A percentile compares a stretch with the other conserved stretches of the same genome.
phyloP scores from a whole-genome alignment of 1,284 basidiomycete genomes.

The Ceratobasidium sp. region DNA sequence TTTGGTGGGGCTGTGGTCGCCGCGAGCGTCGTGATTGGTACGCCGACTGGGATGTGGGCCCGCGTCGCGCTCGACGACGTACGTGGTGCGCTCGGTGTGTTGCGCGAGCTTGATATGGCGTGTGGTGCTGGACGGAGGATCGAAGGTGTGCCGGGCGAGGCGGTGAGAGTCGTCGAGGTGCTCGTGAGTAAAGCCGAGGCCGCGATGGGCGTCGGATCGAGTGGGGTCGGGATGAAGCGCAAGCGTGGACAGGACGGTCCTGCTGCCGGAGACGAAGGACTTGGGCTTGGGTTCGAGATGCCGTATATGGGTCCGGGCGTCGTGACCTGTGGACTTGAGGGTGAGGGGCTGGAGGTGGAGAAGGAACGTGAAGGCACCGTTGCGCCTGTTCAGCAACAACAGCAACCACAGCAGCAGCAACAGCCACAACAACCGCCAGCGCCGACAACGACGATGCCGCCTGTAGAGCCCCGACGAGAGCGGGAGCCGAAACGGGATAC shows the following conservation, averaged over 20 bases:
- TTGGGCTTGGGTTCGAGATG: conserved; percentile 61
- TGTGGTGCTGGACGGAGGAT: conserved; percentile 53
- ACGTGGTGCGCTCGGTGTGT: conserved; percentile 64
- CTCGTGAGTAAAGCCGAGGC: conserved; percentile 65
- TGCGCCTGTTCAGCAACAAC: not conserved
- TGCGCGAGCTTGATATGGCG: conserved; percentile 58
- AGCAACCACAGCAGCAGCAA: too few relatives aligned
- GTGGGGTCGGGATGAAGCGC: conserved; percentile 24
- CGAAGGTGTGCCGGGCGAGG: conserved; percentile 60
- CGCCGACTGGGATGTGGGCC: conserved; percentile 64
- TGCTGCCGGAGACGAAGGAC: conserved; percentile 62
- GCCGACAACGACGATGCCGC: conserved; percentile 1
- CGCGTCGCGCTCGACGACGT: conserved; percentile 66
- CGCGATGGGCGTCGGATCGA: conserved; percentile 50
- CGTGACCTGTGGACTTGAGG: conserved; percentile 44
- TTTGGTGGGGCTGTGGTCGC: conserved; percentile 74
- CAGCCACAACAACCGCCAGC: not conserved
- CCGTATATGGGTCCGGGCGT: conserved; percentile 65
- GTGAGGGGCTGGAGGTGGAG: conserved; percentile 3
- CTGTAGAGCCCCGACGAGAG: not conserved
- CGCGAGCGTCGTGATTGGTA: conserved; percentile 69
- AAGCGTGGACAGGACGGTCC: not conserved
- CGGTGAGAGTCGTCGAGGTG: conserved; percentile 64
- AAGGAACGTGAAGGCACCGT: conserved; percentile 16
- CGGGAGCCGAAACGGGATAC: conserved; percentile 7